Percentiles rank a stretch among this genome's conserved stretches.
phyloP scores from a whole-genome alignment of 2,329 filamentous ascomycete species.

The Tolypocladium sp. region DNA sequence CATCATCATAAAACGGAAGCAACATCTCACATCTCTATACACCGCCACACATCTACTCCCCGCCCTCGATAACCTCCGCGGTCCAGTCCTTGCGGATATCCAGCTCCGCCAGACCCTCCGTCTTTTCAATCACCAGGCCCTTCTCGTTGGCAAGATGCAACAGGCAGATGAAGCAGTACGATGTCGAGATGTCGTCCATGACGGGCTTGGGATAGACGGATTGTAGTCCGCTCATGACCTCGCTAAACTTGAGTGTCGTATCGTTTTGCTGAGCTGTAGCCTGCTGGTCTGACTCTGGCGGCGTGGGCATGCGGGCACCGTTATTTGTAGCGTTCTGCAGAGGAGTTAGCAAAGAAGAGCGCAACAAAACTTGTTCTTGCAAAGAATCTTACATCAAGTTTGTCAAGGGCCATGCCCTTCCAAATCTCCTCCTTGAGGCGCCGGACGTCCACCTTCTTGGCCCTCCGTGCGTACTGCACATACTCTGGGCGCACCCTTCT shows the following conservation, averaged over 20 bases:
- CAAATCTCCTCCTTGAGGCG: slow-evolving; percentile 62
- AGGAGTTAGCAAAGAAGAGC: not conserved
- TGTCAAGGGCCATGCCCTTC: slow-evolving; percentile 54
- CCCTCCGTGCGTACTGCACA: slow-evolving; percentile 60
- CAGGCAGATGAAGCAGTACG: slow-evolving; percentile 84
- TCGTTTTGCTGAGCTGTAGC: slow-evolving; percentile 28
- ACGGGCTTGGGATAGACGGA: slow-evolving; percentile 74
- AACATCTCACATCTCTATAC: not conserved
- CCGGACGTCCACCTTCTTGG: slow-evolving; percentile 63
- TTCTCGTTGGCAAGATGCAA: slow-evolving; percentile 91
- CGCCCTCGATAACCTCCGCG: slow-evolving; percentile 43
- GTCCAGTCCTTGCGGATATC: slow-evolving; percentile 54
- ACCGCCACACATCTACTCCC: slow-evolving; percentile 11
- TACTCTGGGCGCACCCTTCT: slow-evolving; percentile 57
- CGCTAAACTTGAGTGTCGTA: slow-evolving; percentile 69
- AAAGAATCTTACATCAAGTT: slow-evolving; percentile 34
- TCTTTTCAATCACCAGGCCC: slow-evolving; percentile 66
- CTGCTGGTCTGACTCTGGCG: slow-evolving; percentile 20
- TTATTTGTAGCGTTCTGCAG: not conserved
- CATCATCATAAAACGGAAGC: not conserved
- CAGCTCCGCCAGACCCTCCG: slow-evolving; percentile 47
- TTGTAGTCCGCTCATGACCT: slow-evolving; percentile 84
- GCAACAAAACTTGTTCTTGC: not conserved
- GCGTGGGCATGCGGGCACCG: slow-evolving; percentile 10
- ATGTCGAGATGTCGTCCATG: slow-evolving; percentile 93